phyloP scores from a whole-genome alignment of 2,329 filamentous ascomycete species.

The Aspergillus clavatus region DNA sequence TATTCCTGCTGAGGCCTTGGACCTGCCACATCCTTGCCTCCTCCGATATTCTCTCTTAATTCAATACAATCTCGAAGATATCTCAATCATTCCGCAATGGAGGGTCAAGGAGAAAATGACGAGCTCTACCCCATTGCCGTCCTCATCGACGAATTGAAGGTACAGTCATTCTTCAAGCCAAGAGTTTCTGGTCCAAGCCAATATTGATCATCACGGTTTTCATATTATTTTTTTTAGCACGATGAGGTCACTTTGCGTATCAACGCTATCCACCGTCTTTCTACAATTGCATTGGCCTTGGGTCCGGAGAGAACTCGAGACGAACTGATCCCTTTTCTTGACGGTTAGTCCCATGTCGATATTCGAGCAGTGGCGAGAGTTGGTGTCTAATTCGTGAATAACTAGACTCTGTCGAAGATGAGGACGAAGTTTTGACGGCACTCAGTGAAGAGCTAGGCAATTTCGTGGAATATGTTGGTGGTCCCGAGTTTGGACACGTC shows the following conservation, averaged over 20 bases:
- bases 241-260: constrained; percentile 96
- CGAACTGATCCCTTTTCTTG: constrained; percentile 97
- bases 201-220: constrained; percentile 12
- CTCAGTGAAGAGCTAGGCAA: constrained; percentile 93
- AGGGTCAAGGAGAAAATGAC: constrained; percentile 86
- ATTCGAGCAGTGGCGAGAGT: constrained; percentile 10
- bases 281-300: constrained; percentile 93
- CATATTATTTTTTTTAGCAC: constrained; percentile 63
- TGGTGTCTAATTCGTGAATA: constrained; percentile 20
- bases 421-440: constrained; percentile 96
- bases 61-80: constrained; percentile 16
- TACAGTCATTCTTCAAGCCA: constrained; percentile 42
- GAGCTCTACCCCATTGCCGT: constrained; percentile 99
- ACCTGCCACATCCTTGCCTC: constrained; percentile 26
- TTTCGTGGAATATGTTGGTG: constrained; percentile 97
- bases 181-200: constrained; percentile 10
- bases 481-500: constrained; percentile 88
- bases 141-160: constrained; percentile 99
- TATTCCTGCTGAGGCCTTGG: constrained; percentile 31
- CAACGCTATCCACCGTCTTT: constrained; percentile 97
- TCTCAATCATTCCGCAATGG: constrained; percentile 61
- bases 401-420: constrained; percentile 95
- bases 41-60: constrained; percentile 18
- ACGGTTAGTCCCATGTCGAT: constrained; percentile 62
- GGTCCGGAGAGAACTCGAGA: constrained; percentile 95